Evolutionary conservation across 2,329 filamentous ascomycete genomes (phyloP), one percentile per base, ranked within the genome.

Genomic region (Aspergillus sp.): DNA sequence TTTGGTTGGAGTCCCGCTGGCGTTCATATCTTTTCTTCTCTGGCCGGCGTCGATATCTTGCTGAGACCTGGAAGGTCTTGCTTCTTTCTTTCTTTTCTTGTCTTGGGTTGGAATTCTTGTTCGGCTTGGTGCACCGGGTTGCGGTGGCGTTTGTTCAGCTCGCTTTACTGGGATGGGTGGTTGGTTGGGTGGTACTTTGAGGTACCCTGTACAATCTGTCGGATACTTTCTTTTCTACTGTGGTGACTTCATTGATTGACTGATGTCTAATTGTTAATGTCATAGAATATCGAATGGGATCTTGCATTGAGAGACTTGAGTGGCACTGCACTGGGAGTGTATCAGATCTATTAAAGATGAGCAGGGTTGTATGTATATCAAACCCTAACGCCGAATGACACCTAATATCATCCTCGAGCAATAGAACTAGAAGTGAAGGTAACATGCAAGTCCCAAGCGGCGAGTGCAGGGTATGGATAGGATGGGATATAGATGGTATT

Each of bases 181-280:
- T n/a, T 16, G 14, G 16, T 38, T 17, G 34, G 29, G 14, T 16
- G 14, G 16, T 38, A 38, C 34, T 7, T 38, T 38, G 14, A 17
- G 14, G 16, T 38, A 16, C 34, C 25, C 25, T 29, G 25, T 29
- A 29, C 14, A 49, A 43, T 50, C 34, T 49, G 44, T 36, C 17
- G 21, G 25, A 48, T 32, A 36, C 25, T 41, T 32, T n/a, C 43
- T 47, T 51, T 46, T 44, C 17, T 42, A 10, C 19, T 21, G 14
- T 21, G 40, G 40, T 13, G 7, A 19, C 40, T 42, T 42, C 14
- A 42, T 42, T 21, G 16, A 23, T 41, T 32, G 17, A 45, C 50
- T 52, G 49, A 56, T 54, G 51, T 45, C 51, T 60, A 62, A 60
- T 60, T 54, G 51, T 52, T 60, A 62, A 60, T 62, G 54, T 51